A percentile compares a stretch with the other conserved stretches of the same genome.
These are phyloP conservation scores for Eimeria necatrix DNA, from an alignment of 169 alveolate genomes.

Conservation along the genomic window DNA sequence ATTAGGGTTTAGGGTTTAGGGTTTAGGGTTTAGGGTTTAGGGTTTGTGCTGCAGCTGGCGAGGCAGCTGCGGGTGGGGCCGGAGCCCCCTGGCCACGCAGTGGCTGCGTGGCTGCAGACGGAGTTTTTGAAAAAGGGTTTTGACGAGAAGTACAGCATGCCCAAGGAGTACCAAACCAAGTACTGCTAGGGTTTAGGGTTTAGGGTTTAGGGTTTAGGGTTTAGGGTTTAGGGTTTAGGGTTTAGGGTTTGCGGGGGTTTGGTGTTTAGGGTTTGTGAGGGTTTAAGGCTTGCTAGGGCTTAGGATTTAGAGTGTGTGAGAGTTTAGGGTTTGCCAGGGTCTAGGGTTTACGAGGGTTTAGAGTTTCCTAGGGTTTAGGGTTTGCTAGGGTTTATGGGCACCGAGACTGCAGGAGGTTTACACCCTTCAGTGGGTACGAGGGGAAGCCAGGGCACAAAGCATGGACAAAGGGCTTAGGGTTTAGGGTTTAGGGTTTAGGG, in stretches of 20 bases:
- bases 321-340: too few species aligned
- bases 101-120: constrained; percentile 28
- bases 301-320: too few species aligned
- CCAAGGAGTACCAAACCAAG: constrained; percentile 4
- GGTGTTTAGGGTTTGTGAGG: neutral
- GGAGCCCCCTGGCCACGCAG: constrained; percentile 4
- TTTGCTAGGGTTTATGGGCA: too few species aligned
- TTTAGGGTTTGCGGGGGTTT: neutral
- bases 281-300: neutral
- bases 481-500: neutral
- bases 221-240: constrained; percentile 8
- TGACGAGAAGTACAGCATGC: constrained; percentile 1
- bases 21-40: constrained; percentile 28
- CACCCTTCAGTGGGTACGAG: too few species aligned
- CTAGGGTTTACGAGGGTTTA: too few species aligned
- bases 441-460: too few species aligned
- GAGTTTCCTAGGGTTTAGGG: too few species aligned
- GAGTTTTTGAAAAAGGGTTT: neutral
- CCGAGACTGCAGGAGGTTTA: too few species aligned
- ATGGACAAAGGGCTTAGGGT: neutral
- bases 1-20: constrained; percentile 14
- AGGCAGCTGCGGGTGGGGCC: constrained; percentile 42
- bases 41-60: constrained; percentile 19
- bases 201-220: neutral
- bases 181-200: constrained; percentile 13